Percentiles rank a stretch among this genome's conserved stretches.
These are phyloP conservation scores for Rhizophora mangle DNA, from an alignment of 345 rosid species.

Conservation along the genomic window DNA sequence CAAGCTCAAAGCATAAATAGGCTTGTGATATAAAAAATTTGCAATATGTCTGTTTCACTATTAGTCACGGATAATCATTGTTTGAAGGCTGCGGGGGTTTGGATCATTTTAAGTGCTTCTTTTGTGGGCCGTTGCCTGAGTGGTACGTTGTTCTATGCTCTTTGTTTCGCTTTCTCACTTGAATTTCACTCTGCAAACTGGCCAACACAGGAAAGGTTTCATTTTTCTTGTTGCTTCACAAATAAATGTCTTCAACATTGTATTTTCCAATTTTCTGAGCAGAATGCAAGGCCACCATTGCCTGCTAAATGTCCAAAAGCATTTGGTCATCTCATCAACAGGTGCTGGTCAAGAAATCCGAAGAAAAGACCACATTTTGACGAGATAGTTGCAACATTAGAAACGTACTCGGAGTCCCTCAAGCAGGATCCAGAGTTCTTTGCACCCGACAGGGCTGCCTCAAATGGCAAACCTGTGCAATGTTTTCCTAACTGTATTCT, in stretches of 20 bases:
- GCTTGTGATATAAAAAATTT: no score
- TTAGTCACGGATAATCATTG: no score
- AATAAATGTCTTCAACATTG: no score
- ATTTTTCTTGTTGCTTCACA: no score
- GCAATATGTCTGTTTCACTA: no score
- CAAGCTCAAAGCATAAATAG: no score
- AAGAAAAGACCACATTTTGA: conserved; percentile 53
- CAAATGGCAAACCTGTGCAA: conserved; percentile 20
- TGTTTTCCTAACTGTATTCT: conserved; percentile 42
- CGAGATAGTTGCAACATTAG: conserved; percentile 55
- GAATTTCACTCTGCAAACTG: not conserved
- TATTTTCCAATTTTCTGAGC: conserved; percentile 19
- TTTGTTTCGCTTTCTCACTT: not conserved
- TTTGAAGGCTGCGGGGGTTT: not conserved
- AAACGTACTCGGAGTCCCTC: conserved; percentile 45
- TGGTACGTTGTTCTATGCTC: not conserved
- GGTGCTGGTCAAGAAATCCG: conserved; percentile 71
- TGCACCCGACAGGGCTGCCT: conserved; percentile 34
- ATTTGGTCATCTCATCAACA: conserved; percentile 44
- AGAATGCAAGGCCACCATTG: conserved; percentile 73
- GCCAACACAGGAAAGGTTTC: no score
- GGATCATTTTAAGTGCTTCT: not conserved
- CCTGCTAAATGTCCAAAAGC: conserved; percentile 57
- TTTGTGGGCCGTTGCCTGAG: not conserved
- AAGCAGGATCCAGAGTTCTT: conserved; percentile 55